phyloP scores from a whole-genome alignment of 345 rosid genomes.

The Raphanus raphanistrum region DNA sequence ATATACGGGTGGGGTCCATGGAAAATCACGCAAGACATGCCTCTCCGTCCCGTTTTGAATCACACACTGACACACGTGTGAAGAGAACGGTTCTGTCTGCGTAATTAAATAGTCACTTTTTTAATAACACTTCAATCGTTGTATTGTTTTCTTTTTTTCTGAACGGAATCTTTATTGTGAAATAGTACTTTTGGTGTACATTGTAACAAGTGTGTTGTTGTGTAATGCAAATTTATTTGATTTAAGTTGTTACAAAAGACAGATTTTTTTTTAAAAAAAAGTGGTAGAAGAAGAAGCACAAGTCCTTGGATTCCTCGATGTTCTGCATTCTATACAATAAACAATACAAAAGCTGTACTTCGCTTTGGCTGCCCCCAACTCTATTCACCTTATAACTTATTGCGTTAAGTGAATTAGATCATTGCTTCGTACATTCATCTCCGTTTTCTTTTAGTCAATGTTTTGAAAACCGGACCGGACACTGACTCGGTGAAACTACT shows the following conservation, averaged over 20 bases:
- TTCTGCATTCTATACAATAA: background rate
- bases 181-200: no score
- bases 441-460: background rate
- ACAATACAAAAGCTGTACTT: background rate
- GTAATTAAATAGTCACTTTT: background rate
- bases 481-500: no score
- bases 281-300: background rate
- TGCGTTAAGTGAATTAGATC: background rate
- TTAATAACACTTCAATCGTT: no score
- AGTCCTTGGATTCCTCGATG: constrained; percentile 12
- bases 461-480: no score
- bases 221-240: background rate
- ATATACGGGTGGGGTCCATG: constrained; percentile 25
- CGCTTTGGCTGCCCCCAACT: background rate
- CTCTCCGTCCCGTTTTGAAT: constrained; percentile 2
- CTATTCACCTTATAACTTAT: background rate
- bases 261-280: background rate
- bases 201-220: background rate
- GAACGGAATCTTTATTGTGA: background rate
- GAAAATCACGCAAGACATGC: constrained; percentile 29
- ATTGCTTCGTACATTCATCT: background rate
- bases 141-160: background rate
- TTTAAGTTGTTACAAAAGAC: no score
- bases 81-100: background rate
- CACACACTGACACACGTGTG: constrained; percentile 24